Conservation (phyloP, 345 rosid species). For the Isatis tinctoria region DNA sequence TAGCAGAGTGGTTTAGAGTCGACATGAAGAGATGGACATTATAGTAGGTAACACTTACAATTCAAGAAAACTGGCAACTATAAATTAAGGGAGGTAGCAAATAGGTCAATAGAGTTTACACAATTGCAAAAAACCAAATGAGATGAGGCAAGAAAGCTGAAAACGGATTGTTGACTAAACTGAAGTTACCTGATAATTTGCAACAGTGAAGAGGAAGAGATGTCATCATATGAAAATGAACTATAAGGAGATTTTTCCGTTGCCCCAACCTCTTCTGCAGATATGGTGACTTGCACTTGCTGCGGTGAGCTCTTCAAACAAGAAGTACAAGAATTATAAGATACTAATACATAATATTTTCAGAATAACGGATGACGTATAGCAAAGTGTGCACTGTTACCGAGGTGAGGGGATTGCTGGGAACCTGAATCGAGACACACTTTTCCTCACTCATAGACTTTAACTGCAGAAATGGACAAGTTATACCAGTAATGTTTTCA, state of each 20-base stretch:
- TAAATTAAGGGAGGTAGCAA: neutral
- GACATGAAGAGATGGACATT: neutral
- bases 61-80: constrained; percentile 4
- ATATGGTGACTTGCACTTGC: constrained; percentile 59
- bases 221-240: constrained; percentile 56
- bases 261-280: constrained; percentile 87
- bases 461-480: constrained; percentile 49
- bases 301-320: constrained; percentile 56
- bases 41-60: neutral
- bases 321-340: constrained; percentile 13
- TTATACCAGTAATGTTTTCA: neutral
- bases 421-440: constrained; percentile 65
- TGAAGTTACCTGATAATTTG: constrained; percentile 70
- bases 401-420: constrained; percentile 51
- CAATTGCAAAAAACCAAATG: neutral
- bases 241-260: constrained; percentile 81
- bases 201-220: constrained; percentile 67
- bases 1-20: constrained; percentile 13
- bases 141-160: constrained; percentile 7
- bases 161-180: constrained; percentile 29
- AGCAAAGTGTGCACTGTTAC: constrained; percentile 42
- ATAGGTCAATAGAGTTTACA: neutral
- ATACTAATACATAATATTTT: neutral
- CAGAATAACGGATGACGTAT: neutral
- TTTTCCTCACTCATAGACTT: constrained; percentile 59